phyloP scores from a whole-genome alignment of 2,329 filamentous ascomycete genomes.

The Phaeosphaeriaceae sp. region DNA sequence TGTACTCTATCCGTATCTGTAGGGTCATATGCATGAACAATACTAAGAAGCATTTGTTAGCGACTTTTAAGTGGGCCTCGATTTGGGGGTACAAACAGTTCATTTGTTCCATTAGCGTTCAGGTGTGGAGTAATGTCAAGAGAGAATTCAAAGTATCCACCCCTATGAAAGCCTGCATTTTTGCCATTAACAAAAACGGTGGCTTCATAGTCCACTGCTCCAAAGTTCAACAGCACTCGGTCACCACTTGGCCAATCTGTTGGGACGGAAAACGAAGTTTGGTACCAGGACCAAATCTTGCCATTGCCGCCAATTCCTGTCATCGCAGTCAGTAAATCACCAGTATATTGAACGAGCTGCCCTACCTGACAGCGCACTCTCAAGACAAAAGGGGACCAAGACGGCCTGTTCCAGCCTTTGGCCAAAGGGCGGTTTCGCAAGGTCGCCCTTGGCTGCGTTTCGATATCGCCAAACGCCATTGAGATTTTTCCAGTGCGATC shows the following conservation, averaged over 20 bases:
- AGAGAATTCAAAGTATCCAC: constrained; percentile 68
- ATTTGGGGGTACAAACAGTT: constrained; percentile 54
- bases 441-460: constrained; percentile 49
- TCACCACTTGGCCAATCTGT: constrained; percentile 52
- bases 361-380: constrained; percentile 60
- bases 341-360: constrained; percentile 34
- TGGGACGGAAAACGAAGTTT: constrained; percentile 60
- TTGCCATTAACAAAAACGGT: constrained; percentile 66
- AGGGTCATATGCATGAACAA: constrained; percentile 71
- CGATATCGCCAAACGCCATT: constrained; percentile 66
- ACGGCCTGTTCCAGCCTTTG: constrained; percentile 53
- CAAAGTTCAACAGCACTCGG: constrained; percentile 61
- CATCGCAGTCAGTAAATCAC: constrained; percentile 37
- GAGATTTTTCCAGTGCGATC: constrained; percentile 61
- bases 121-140: constrained; percentile 62
- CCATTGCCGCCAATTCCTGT: constrained; percentile 51
- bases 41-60: constrained; percentile 43
- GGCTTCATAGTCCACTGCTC: constrained; percentile 64
- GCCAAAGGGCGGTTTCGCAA: constrained; percentile 54
- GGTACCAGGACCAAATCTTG: constrained; percentile 56
- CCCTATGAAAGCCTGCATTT: constrained; percentile 60
- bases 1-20: constrained; percentile 63
- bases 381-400: constrained; percentile 61
- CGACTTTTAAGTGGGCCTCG: not conserved
- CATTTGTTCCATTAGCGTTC: constrained; percentile 56